Conservation (phyloP, 116 monocot genomes). For the Trichopus zeylanicus region DNA sequence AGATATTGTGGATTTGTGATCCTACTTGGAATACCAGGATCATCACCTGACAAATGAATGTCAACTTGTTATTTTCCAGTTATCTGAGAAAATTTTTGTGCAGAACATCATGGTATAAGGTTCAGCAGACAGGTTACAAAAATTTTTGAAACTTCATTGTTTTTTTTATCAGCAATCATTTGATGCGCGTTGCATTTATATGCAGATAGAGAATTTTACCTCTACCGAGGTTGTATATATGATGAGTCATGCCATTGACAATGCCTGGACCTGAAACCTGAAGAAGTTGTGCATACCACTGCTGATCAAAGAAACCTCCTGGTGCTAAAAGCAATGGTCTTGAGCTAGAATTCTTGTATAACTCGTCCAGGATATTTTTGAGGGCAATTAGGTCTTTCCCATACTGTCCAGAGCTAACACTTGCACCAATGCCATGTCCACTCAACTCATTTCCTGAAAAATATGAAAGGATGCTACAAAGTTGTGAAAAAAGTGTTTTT, state of each 20-base stretch:
- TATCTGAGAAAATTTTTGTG: background rate
- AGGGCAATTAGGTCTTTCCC: conserved; percentile 45
- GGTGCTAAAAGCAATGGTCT: conserved; percentile 59
- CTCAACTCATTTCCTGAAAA: conserved; percentile 63
- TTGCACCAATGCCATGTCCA: conserved; percentile 51
- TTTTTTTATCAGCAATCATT: too few species aligned
- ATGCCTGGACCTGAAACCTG: conserved; percentile 53
- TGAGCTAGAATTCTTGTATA: conserved; percentile 23
- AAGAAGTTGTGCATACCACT: conserved; percentile 75
- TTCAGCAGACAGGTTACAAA: too few species aligned
- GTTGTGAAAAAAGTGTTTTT: background rate
- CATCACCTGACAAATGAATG: conserved; percentile 38
- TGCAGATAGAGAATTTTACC: conserved; percentile 20
- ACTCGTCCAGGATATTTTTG: conserved; percentile 28
- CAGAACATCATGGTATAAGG: too few species aligned
- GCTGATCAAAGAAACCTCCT: conserved; percentile 77
- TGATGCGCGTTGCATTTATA: too few species aligned
- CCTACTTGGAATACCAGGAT: conserved; percentile 29
- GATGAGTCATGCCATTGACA: conserved; percentile 65
- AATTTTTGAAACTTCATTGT: too few species aligned
- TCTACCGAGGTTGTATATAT: conserved; percentile 85
- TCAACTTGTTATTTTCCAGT: background rate
- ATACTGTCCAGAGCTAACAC: conserved; percentile 41
- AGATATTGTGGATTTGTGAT: conserved; percentile 45
- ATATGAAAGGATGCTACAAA: background rate